Evolutionary conservation across 768 basidiomycete genomes (phyloP), one percentile per base, ranked within the genome.

Genomic region (Sistotremastrum niveocremeum): DNA sequence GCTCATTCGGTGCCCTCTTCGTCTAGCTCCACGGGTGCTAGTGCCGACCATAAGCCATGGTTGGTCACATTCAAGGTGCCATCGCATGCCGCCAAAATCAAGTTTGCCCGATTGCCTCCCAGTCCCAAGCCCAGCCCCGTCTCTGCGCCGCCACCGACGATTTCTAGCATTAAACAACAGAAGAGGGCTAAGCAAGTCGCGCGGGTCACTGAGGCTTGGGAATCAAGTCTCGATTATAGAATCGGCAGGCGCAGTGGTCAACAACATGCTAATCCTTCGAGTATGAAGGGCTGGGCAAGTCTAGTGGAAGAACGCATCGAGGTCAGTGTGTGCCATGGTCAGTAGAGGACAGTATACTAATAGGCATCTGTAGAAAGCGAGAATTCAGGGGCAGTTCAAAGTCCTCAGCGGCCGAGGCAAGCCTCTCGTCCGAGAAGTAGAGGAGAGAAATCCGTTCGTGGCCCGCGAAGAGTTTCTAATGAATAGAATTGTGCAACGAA

Each of bases 271-370:
- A 82, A 77, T 47, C 79, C 86, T 9, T 69, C 73, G 12, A 74
- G 65, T 38, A 49, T 87, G 54, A 82, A 77, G 58, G 86, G 85
- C 0, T 88, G 85, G 83, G 69, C 72, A 9, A 73, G 71, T 46
- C 63, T 89, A 44, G 71, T 84, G 8, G 86, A 91, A 55, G 85
- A 87, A 53, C 70, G 71, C 46, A 87, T 90, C 56, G 81, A 90
- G 72, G 86, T 80, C 49, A 8, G 64, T 55, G 5, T 5, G 42
- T n/a, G 34, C 20, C 29, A 40, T 29, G 7, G 40, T 12, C 34
- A 41, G 44, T 49, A 43, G 46, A 46, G 5, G 42, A 29, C 37
- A 40, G n/a, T 29, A 46, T 41, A 32, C 37, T 41, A 5, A 44
- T 52, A 7, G 46, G 12, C 20, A 34, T 48, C 20, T 39, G 36